Evolutionary conservation across 257 asterid genomes (phyloP).

Genomic region (Solanum neorickii): DNA sequence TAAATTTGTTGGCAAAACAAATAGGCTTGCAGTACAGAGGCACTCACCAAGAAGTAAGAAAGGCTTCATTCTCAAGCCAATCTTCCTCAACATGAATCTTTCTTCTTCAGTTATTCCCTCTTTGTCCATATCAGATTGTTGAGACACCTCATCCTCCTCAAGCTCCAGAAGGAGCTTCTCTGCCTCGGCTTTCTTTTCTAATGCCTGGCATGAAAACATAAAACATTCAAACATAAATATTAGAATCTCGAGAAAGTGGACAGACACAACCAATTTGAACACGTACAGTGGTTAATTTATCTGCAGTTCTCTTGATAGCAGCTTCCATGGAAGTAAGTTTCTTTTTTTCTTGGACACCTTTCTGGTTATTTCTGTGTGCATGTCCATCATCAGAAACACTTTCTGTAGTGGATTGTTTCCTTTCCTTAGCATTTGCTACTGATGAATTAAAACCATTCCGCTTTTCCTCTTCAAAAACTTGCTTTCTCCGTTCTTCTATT

Average conservation of each 20-base stretch:
- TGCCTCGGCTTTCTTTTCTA: conserved; percentile 61
- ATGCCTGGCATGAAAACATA: conserved; percentile 46
- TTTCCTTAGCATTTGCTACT: conserved; percentile 10
- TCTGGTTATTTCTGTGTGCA: neutral
- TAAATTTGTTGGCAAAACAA: neutral
- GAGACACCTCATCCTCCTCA: conserved; percentile 42
- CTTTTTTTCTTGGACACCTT: conserved; percentile 21
- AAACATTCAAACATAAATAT: neutral
- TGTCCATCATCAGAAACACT: conserved; percentile 16
- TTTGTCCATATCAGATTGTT: conserved; percentile 56
- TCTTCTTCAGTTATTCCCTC: conserved; percentile 98
- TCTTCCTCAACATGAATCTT: conserved; percentile 85
- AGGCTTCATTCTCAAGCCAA: conserved; percentile 84
- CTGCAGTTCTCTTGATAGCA: conserved; percentile 39
- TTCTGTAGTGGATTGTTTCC: conserved; percentile 4
- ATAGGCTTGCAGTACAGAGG: neutral
- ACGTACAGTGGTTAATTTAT: conserved; percentile 61
- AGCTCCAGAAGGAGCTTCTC: conserved; percentile 72
- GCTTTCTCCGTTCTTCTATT: conserved; percentile 63
- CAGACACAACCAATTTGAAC: conserved; percentile 5
- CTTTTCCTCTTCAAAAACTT: conserved; percentile 15
- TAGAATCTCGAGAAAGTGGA: conserved; percentile 6
- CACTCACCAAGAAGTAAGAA: conserved; percentile 80
- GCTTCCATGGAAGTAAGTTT: conserved; percentile 25
- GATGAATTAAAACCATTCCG: conserved; percentile 6